Base-by-base conservation (phyloP, 345 rosid species). In the Cardamine resedifolia region DNA sequence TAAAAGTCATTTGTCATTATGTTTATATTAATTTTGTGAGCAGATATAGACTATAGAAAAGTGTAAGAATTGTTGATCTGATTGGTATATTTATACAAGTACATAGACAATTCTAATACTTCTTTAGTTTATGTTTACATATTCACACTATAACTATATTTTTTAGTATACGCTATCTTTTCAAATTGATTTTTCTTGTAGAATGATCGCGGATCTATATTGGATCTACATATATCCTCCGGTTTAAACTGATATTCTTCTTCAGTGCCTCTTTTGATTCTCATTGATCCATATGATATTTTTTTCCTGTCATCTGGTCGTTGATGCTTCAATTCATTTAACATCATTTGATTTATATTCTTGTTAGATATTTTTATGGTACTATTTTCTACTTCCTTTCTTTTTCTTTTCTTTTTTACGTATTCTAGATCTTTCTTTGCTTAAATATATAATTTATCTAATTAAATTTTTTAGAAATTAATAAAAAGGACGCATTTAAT, bases 1-100 rank as follows among this genome's bases (percentile, higher is more conserved):
- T 19, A 48, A 48, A 48, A 48, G 26, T 48, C 31, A 68, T 68
- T 68, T 66, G 12, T 39, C 39, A 18, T 6, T 26, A 39, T 67
- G 30, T 41, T 41, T 16, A 2, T 21, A 18, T 26, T 39, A 4
- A 10, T 52, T 38, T 45, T 57, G 18, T 33, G 57, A 45, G 57
- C 64, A 45, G 44, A 57, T 57, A 3, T 26, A 52, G 31, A 28
- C 53, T 26, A 41, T 10, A 11, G 50, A 39, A 27, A 24, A 38
- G 20, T 39, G 7, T 50, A 49, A 11, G 34, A 58, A 11, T 21
- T 49, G 14, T 48, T 10, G 2, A 10, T 10, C 7, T 2, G 2
- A 51, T 10, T 24, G 33, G 33, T 24, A 24, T 14, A 26, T 23
- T 24, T 26, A 24, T 24, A 3, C 10, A 52, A 14, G 10, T 0